Evolutionary conservation across 2,329 filamentous ascomycete species (phyloP).

Genomic region (Talaromyces rugulosus): DNA sequence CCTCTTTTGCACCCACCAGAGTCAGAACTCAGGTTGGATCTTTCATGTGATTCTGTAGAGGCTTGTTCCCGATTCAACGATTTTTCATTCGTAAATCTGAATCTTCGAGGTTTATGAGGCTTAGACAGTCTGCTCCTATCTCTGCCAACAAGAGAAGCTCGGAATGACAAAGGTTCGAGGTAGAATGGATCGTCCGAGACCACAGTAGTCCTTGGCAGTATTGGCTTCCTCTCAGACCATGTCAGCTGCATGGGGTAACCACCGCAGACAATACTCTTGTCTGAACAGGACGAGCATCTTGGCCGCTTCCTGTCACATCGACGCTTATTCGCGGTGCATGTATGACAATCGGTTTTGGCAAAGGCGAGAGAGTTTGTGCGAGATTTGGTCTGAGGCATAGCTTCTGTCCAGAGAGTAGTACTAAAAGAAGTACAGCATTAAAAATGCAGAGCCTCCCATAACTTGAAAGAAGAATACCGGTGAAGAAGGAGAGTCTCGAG

Average conservation of each 20-base stretch:
- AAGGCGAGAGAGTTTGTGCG: slow-evolving; percentile 9
- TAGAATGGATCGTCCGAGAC: not conserved
- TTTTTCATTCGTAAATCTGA: not conserved
- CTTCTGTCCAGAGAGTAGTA: not conserved
- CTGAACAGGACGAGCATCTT: slow-evolving; percentile 10
- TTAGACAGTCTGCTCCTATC: not conserved
- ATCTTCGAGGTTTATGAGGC: not conserved
- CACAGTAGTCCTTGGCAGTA: not conserved
- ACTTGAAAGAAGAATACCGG: not conserved
- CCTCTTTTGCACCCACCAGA: not conserved
- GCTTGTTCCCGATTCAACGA: not conserved
- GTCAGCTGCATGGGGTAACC: slow-evolving; percentile 8
- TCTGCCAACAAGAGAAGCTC: not conserved
- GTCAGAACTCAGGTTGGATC: not conserved
- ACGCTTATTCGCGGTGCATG: slow-evolving; percentile 4
- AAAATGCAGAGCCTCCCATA: not conserved
- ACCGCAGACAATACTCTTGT: slow-evolving; percentile 4
- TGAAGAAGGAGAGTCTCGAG: not conserved
- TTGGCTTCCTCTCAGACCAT: not conserved
- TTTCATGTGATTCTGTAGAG: not conserved
- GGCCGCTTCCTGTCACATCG: slow-evolving; percentile 8
- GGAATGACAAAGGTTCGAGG: slow-evolving; percentile 6
- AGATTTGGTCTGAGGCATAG: not conserved
- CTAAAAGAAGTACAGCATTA: not conserved
- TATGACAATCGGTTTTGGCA: slow-evolving; percentile 9